Conservation (phyloP, 148 eudicot species). For the Rhododendron ferrugineum region DNA sequence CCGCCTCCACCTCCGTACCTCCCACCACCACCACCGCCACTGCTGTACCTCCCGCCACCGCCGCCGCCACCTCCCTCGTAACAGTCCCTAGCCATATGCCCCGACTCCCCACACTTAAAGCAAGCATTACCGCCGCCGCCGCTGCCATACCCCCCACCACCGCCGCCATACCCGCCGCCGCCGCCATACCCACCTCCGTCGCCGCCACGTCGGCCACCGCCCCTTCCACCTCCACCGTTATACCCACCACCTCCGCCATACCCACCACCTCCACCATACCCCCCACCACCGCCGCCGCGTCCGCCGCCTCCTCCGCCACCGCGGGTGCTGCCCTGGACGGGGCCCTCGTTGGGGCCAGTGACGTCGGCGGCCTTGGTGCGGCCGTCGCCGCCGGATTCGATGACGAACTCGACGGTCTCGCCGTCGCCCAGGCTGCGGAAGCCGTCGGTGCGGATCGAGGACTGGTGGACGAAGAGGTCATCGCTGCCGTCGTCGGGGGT, state of each 20-base stretch:
- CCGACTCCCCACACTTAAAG: slow-evolving; percentile 26
- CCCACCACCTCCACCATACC: background rate
- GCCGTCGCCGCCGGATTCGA: slow-evolving; percentile 44
- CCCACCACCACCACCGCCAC: background rate
- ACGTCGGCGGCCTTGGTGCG: slow-evolving; percentile 43
- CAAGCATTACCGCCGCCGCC: slow-evolving; percentile 18
- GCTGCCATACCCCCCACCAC: slow-evolving; percentile 34
- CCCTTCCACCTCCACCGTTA: slow-evolving; percentile 21
- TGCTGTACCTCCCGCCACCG: slow-evolving; percentile 8
- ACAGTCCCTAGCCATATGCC: slow-evolving; percentile 28
- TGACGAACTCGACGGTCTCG: slow-evolving; percentile 39
- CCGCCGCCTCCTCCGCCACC: slow-evolving; percentile 41
- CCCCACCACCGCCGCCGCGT: slow-evolving; percentile 20
- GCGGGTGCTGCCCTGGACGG: slow-evolving; percentile 40
- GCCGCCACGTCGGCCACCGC: slow-evolving; percentile 26
- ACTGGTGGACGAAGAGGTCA: slow-evolving; percentile 60
- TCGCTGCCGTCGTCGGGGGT: slow-evolving; percentile 52
- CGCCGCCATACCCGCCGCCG: slow-evolving; percentile 39
- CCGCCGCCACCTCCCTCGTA: slow-evolving; percentile 32
- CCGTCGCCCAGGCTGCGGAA: slow-evolving; percentile 51
- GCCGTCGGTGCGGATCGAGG: slow-evolving; percentile 50
- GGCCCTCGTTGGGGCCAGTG: slow-evolving; percentile 31
- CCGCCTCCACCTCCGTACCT: background rate
- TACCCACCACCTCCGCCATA: slow-evolving; percentile 14
- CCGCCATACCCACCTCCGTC: slow-evolving; percentile 36